A percentile compares a stretch with the other conserved stretches of the same genome.
Conservation (phyloP, 148 eudicot genomes). For the Rhododendron simsii region DNA sequence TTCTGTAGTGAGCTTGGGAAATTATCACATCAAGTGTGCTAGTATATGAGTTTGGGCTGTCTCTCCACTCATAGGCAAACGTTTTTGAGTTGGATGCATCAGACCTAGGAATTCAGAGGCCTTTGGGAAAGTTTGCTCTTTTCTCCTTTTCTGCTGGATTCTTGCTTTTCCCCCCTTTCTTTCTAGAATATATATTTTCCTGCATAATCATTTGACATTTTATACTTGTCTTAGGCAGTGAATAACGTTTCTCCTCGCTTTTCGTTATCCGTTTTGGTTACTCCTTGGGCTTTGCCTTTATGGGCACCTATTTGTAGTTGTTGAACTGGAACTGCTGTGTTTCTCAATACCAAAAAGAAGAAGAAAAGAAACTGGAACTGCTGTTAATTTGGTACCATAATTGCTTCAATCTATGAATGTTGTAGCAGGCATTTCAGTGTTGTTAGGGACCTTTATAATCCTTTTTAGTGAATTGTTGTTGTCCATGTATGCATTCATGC, state of each 20-base stretch:
- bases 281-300: slow-evolving; percentile 2
- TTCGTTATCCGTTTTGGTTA: background rate
- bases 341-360: background rate
- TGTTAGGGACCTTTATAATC: background rate
- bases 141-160: slow-evolving; percentile 4
- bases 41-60: background rate
- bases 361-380: background rate
- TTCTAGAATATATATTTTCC: background rate
- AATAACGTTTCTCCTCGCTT: background rate
- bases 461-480: slow-evolving; percentile 1
- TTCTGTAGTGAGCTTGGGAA: background rate
- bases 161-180: background rate
- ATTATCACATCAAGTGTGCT: background rate
- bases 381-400: background rate
- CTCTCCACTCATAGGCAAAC: background rate
- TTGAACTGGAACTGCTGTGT: background rate
- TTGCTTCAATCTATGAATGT: background rate
- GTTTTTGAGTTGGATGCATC: background rate
- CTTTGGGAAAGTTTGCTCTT: background rate
- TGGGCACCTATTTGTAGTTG: background rate
- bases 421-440: background rate
- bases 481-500: background rate
- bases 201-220: background rate
- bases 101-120: background rate
- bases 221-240: background rate